Conservation (phyloP, 768 basidiomycete species). For the Suillus sp. region DNA sequence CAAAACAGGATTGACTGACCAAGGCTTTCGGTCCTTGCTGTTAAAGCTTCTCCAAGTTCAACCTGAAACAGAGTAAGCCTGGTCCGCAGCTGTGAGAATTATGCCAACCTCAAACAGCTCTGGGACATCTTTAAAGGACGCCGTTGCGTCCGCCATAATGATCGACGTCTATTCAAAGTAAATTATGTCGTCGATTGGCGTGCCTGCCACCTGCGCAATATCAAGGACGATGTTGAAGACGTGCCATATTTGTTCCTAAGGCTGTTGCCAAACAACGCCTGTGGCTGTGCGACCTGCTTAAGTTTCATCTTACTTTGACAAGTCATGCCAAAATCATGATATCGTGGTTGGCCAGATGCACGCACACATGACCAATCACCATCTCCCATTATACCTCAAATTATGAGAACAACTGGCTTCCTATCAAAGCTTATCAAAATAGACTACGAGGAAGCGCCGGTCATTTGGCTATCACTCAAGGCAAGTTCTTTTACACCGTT, state of each 20-base stretch:
- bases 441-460: background rate
- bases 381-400: background rate
- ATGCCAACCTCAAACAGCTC: slow-evolving; percentile 87
- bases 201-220: background rate
- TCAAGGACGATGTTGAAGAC: slow-evolving; percentile 5
- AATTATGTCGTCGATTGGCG: background rate
- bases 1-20: slow-evolving; percentile 51
- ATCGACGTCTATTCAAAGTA: slow-evolving; percentile 15
- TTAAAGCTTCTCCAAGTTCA: slow-evolving; percentile 86
- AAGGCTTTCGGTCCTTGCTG: slow-evolving; percentile 88
- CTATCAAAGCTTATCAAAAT: background rate
- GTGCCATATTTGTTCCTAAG: slow-evolving; percentile 23
- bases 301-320: background rate
- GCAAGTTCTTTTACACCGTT: background rate
- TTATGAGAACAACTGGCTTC: background rate
- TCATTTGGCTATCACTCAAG: background rate
- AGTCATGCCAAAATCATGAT: background rate
- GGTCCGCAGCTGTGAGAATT: slow-evolving; percentile 17
- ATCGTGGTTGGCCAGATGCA: background rate
- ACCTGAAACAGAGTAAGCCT: slow-evolving; percentile 47
- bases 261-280: slow-evolving; percentile 30
- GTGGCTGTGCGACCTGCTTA: slow-evolving; percentile 2
- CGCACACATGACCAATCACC: background rate
- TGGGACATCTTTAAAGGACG: slow-evolving; percentile 89
- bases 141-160: slow-evolving; percentile 54